phyloP scores from a whole-genome alignment of 2,329 filamentous ascomycete genomes.

The Stemphylium vesicarium region DNA sequence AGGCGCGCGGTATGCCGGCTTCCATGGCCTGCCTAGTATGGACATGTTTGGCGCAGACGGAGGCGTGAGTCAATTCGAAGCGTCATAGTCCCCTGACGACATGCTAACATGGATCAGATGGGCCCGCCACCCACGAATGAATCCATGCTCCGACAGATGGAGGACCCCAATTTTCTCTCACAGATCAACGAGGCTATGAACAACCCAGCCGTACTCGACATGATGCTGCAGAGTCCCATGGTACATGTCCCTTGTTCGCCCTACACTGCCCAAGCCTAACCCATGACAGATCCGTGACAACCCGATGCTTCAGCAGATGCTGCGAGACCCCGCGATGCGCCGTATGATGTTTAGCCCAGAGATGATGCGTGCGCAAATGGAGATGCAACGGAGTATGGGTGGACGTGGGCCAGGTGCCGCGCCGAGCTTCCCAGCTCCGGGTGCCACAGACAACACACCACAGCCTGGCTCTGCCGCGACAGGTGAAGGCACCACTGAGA shows the following conservation, averaged over 20 bases:
- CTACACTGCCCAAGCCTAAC: conserved; percentile 17
- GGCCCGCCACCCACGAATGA: conserved; percentile 84
- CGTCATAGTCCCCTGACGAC: background rate
- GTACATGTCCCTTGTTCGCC: conserved; percentile 15
- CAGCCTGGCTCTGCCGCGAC: conserved; percentile 20
- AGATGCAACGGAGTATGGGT: conserved; percentile 74
- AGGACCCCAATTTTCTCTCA: conserved; percentile 84
- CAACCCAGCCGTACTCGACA: conserved; percentile 92
- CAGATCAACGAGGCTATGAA: conserved; percentile 94
- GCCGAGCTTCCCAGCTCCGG: conserved; percentile 82
- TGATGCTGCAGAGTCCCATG: conserved; percentile 69
- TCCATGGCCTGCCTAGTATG: conserved; percentile 83
- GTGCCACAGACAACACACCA: conserved; percentile 85
- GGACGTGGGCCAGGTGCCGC: conserved; percentile 54
- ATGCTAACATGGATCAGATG: conserved; percentile 68
- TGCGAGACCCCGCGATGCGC: conserved; percentile 87
- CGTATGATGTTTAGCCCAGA: conserved; percentile 93
- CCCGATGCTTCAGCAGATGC: conserved; percentile 84
- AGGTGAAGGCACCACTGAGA: conserved; percentile 44
- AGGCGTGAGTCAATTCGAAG: conserved; percentile 70
- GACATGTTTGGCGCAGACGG: conserved; percentile 94
- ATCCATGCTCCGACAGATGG: conserved; percentile 81
- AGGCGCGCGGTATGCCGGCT: conserved; percentile 90
- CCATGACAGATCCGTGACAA: conserved; percentile 73
- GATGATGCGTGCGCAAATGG: conserved; percentile 79